These are phyloP conservation scores for Malassezia brasiliensis DNA, from an alignment of 1,284 basidiomycete genomes.

Conservation along the genomic window DNA sequence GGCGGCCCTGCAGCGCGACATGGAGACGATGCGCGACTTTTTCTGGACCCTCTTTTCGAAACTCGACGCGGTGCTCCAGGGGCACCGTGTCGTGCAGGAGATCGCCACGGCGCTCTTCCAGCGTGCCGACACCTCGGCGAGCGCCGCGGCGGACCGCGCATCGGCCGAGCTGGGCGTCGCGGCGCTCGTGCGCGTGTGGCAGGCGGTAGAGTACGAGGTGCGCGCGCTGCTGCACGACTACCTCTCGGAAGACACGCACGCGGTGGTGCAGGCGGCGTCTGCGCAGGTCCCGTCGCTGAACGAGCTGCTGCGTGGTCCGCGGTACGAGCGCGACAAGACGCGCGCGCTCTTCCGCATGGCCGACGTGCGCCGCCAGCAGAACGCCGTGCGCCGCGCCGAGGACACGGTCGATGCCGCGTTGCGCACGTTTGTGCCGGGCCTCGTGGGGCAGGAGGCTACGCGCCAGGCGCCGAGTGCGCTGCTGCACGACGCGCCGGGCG, in stretches of 20 bases:
- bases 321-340: conserved; percentile 29
- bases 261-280: conserved; percentile 62
- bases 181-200: conserved; percentile 73
- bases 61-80: conserved; percentile 86
- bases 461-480: background rate
- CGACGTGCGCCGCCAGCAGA: conserved; percentile 53
- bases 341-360: conserved; percentile 69
- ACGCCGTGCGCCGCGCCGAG: conserved; percentile 66
- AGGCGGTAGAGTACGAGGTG: conserved; percentile 71
- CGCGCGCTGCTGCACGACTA: conserved; percentile 80
- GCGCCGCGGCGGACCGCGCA: conserved; percentile 10
- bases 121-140: conserved; percentile 24
- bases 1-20: conserved; percentile 32
- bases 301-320: conserved; percentile 59
- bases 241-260: conserved; percentile 75
- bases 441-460: conserved; percentile 54
- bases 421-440: conserved; percentile 82
- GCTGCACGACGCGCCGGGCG: background rate
- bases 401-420: conserved; percentile 74
- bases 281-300: conserved; percentile 78
- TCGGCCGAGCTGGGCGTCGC: conserved; percentile 18
- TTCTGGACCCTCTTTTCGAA: conserved; percentile 99
- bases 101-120: conserved; percentile 51
- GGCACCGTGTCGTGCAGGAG: conserved; percentile 81
- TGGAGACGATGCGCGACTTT: conserved; percentile 59